Base-by-base conservation (phyloP, 768 basidiomycete species). In the Gymnopilus dilepis region DNA sequence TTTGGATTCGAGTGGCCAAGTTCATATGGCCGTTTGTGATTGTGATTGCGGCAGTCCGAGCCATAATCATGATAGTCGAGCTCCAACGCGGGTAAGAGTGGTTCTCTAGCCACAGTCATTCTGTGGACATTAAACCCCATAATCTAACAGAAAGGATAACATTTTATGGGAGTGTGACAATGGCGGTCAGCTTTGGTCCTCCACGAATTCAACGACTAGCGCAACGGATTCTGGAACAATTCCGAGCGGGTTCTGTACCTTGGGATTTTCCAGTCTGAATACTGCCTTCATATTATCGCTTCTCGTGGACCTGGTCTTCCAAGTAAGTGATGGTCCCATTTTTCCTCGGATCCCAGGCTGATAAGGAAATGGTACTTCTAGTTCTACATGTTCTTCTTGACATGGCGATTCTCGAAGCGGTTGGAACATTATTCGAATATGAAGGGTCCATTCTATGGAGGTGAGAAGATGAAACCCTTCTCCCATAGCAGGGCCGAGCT, bases 361-460 rank as follows among this genome's bases (percentile, higher is more conserved):
- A 60, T 53, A 42, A 57, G 48, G 70, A 68, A 69, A 73, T 70
- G 61, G 38, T 59, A 62, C 61, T 71, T 61, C 65, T 65, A 90
- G 90, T 69, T 88, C 53, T 91, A 91, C 80, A 88, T 91, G 87
- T 85, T 82, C 73, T 90, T 91, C 80, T 76, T 90, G 73, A 80
- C 79, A 68, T 92, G 89, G 90, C 81, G 89, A 58, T 91, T 85
- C 83, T 82, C 83, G 68, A 89, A 86, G 73, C 79, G 87, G 67
- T 74, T 90, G 73, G 85, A 87, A 73, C 84, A 88, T 74, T 91
- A 91, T 76, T 72, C 77, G 33, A 76, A 73, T 66, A 82, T 91
- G 84, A 86, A 87, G 69, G 85, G 86, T 56, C 84, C 86, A 34
- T 84, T 81, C 74, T 67, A 79, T 67, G 86, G 85, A 73, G 88